Percentiles rank a stretch among this genome's conserved stretches.
Evolutionary conservation across 768 basidiomycete genomes (phyloP).

Genomic region (Suillus americanus): DNA sequence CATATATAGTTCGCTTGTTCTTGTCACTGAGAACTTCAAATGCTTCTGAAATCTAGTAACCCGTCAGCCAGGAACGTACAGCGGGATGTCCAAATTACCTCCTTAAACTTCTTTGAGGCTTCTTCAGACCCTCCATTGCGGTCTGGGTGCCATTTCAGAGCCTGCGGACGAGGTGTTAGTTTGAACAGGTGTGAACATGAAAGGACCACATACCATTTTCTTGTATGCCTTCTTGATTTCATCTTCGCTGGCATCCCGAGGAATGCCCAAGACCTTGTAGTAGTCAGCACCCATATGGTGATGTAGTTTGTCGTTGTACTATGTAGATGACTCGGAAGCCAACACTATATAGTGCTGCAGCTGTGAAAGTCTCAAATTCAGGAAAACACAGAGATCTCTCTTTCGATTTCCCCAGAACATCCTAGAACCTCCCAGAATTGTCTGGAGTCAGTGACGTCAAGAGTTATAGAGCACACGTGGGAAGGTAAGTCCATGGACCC

Average conservation of each 20-base stretch:
- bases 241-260: slow-evolving; percentile 73
- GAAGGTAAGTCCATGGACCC: slow-evolving; percentile 8
- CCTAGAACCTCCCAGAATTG: slow-evolving; percentile 39
- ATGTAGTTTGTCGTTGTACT: background rate
- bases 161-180: slow-evolving; percentile 40
- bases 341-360: slow-evolving; percentile 6
- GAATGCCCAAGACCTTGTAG: slow-evolving; percentile 80
- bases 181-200: slow-evolving; percentile 3
- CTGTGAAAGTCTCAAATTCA: background rate
- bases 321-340: background rate
- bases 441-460: slow-evolving; percentile 29
- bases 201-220: slow-evolving; percentile 64
- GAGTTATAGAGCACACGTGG: slow-evolving; percentile 1
- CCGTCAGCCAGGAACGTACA: background rate
- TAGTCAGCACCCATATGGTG: slow-evolving; percentile 79
- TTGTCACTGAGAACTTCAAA: slow-evolving; percentile 93
- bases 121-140: slow-evolving; percentile 84
- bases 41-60: slow-evolving; percentile 79
- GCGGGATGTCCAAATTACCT: slow-evolving; percentile 46
- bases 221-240: slow-evolving; percentile 95
- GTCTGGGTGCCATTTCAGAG: slow-evolving; percentile 95
- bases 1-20: slow-evolving; percentile 82
- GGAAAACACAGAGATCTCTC: background rate
- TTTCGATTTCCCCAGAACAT: slow-evolving; percentile 27
- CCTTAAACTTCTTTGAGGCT: slow-evolving; percentile 88